Conservation (phyloP, 371 early-diverging fungal genomes). For the Amoeboaphelidium occidentale region DNA sequence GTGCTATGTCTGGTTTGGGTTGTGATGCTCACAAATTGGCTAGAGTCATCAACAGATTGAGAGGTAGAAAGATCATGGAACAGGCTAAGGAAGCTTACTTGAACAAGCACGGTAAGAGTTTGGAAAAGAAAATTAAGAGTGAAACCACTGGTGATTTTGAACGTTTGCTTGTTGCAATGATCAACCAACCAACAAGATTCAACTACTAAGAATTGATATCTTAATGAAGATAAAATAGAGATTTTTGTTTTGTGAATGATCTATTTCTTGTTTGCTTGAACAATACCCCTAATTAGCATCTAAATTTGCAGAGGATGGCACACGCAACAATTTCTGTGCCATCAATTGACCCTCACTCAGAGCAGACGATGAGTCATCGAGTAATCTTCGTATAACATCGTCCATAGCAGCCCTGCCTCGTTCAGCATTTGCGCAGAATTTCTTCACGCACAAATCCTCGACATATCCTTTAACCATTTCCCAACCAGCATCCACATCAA, state of each 20-base stretch:
- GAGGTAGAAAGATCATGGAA: constrained; percentile 16
- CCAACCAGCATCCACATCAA: background rate
- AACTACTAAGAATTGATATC: too few relatives aligned
- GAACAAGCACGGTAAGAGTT: constrained; percentile 12
- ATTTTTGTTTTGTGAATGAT: too few relatives aligned
- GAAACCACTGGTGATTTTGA: constrained; percentile 1
- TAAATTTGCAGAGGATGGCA: too few relatives aligned
- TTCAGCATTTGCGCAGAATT: background rate
- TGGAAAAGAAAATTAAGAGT: constrained; percentile 16
- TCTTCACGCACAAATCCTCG: background rate
- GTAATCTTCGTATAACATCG: too few relatives aligned
- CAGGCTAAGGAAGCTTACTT: constrained; percentile 18
- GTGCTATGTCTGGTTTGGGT: constrained; percentile 23
- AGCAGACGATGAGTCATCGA: too few relatives aligned
- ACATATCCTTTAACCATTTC: background rate
- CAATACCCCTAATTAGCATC: too few relatives aligned
- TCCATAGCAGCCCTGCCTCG: background rate
- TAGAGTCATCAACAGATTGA: constrained; percentile 17
- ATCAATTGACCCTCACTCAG: too few relatives aligned
- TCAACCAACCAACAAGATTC: too few relatives aligned
- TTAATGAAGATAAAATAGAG: too few relatives aligned
- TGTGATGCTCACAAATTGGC: constrained; percentile 19
- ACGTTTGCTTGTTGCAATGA: background rate
- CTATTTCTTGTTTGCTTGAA: too few relatives aligned
- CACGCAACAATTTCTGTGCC: too few relatives aligned